A percentile compares a stretch with the other conserved stretches of the same genome.
Conservation (phyloP, 192 early-diverging fungal species). For the Backusella morwellensis region DNA sequence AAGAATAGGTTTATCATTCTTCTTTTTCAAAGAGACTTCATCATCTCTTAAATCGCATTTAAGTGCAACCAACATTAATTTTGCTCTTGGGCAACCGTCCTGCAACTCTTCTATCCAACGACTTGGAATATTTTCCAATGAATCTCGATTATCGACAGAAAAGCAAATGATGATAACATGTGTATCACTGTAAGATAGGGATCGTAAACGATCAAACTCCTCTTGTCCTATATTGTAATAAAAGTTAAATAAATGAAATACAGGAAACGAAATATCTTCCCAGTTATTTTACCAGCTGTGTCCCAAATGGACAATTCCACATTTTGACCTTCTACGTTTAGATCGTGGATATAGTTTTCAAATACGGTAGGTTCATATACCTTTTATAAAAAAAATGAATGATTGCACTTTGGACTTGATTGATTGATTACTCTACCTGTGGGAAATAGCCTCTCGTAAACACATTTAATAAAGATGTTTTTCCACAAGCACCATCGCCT, state of each 20-base stretch:
- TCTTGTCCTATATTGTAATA: conserved; percentile 27
- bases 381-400: conserved; percentile 3
- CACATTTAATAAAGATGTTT: conserved; percentile 74
- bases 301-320: conserved; percentile 39
- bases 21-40: conserved; percentile 8
- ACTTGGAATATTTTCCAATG: conserved; percentile 25
- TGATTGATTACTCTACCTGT: conserved; percentile 55
- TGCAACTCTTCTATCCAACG: conserved; percentile 25
- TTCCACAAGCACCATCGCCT: conserved; percentile 82
- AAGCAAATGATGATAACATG: conserved; percentile 38
- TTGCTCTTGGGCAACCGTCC: conserved; percentile 25
- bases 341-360: conserved; percentile 36
- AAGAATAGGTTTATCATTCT: conserved; percentile 7
- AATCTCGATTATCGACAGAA: conserved; percentile 29
- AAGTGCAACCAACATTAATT: conserved; percentile 29
- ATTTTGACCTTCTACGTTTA: conserved; percentile 32
- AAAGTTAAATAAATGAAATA: neutral
- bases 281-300: conserved; percentile 20
- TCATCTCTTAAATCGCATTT: conserved; percentile 38
- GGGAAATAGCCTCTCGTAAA: conserved; percentile 80
- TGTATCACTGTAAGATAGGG: conserved; percentile 30
- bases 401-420: neutral
- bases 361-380: conserved; percentile 43
- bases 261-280: neutral
- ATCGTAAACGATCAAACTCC: conserved; percentile 28